phyloP scores from a whole-genome alignment of 2,329 filamentous ascomycete genomes.

The Talaromyces verruculosus region DNA sequence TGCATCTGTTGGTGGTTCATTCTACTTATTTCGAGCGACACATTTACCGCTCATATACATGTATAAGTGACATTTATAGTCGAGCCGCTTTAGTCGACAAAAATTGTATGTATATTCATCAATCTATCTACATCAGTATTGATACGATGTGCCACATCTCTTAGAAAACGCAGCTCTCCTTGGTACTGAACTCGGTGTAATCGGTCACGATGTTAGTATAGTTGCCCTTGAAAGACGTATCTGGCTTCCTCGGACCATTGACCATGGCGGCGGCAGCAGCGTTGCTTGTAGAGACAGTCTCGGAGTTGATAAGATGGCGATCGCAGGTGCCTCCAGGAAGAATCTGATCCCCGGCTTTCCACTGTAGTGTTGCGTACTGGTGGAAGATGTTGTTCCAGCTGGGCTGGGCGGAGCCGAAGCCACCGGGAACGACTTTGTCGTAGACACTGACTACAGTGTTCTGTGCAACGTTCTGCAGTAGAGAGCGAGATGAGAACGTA shows the following conservation, averaged over 20 bases:
- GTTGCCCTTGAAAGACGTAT: conserved; percentile 10
- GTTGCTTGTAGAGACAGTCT: conserved; percentile 12
- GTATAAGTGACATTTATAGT: too few relatives aligned
- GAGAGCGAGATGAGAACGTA: too few relatives aligned
- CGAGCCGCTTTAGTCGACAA: too few relatives aligned
- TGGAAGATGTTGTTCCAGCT: conserved; percentile 17
- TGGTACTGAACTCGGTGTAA: conserved; percentile 13
- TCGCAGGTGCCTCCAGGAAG: conserved; percentile 15
- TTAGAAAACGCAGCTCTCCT: conserved; percentile 8
- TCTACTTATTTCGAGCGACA: not conserved
- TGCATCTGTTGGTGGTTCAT: not conserved
- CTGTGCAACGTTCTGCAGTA: conserved; percentile 18
- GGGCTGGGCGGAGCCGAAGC: conserved; percentile 12
- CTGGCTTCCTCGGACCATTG: not conserved
- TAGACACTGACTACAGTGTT: conserved; percentile 19
- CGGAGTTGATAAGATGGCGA: conserved; percentile 16
- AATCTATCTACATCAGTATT: too few relatives aligned
- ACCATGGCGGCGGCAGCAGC: not conserved
- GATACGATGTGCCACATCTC: not conserved
- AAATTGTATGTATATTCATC: too few relatives aligned
- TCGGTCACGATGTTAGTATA: conserved; percentile 17
- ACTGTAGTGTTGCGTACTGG: conserved; percentile 17
- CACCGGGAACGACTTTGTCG: conserved; percentile 18
- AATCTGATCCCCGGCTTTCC: conserved; percentile 13
- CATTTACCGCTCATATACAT: too few relatives aligned